Evolutionary conservation across 495 filamentous ascomycete genomes (phyloP).

Genomic region (Trypethelium eluteriae): DNA sequence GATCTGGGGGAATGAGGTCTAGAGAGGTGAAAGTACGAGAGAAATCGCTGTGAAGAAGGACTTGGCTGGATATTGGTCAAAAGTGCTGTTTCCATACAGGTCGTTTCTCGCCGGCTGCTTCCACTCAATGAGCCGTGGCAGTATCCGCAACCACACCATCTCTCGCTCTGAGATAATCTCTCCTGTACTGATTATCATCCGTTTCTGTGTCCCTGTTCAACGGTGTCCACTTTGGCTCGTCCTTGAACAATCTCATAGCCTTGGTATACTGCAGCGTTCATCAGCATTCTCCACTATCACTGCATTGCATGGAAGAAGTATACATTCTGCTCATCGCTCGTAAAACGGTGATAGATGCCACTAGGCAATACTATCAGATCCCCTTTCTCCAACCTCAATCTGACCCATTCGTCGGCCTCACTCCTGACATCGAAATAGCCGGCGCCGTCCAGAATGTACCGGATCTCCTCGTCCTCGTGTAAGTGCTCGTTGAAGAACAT

Average conservation of each 20-base stretch:
- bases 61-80: neutral
- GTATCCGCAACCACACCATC: constrained; percentile 15
- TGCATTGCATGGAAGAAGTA: constrained; percentile 27
- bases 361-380: constrained; percentile 82
- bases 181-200: constrained; percentile 67
- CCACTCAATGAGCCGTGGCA: constrained; percentile 1
- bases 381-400: constrained; percentile 66
- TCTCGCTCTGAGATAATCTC: constrained; percentile 57
- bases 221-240: constrained; percentile 97
- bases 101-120: neutral
- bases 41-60: too few relatives aligned
- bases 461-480: constrained; percentile 98
- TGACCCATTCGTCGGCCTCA: constrained; percentile 70
- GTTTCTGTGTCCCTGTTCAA: constrained; percentile 74
- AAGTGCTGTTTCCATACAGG: neutral
- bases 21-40: neutral
- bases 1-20: constrained; percentile 25
- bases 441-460: constrained; percentile 84
- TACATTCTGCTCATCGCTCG: constrained; percentile 85
- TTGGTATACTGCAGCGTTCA: constrained; percentile 66
- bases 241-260: constrained; percentile 95
- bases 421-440: constrained; percentile 92
- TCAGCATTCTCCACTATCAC: constrained; percentile 7
- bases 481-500: constrained; percentile 91
- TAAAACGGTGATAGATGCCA: constrained; percentile 97